Evolutionary conservation across 345 rosid species (phyloP), one percentile per base, ranked within the genome.

Genomic region (Rhizophora apiculata): DNA sequence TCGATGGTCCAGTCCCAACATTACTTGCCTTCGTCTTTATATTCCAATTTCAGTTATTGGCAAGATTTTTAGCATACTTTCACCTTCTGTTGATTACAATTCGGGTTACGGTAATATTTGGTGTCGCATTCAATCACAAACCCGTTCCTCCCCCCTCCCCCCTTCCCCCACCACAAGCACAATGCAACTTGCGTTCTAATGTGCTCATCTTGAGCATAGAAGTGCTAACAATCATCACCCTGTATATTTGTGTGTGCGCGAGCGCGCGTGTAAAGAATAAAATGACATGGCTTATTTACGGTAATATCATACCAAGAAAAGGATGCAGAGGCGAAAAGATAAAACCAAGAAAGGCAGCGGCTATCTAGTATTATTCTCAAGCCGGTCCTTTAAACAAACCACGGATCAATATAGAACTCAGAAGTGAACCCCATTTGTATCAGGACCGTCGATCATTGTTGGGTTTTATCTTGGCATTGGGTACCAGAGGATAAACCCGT

Each of bases 391-490:
- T n/a, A 54, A 64, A 43, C 68, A 70, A 72, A 67, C 60, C 64
- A 69, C 51, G 70, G 27, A 22, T n/a, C 59, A n/a, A 8, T 5
- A 22, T 5, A 55, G 4, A 55, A 18, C 15, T 55, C 3, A 21
- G 59, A 22, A 69, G 16, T 63, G 69, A 57, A 55, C 11, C 70
- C 53, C 37, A 8, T 34, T 16, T 37, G 72, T 63, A 68, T 94
- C 83, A 91, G 64, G 97, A 89, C 76, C 97, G 74, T 37, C 93
- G 72, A 80, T 89, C 82, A 79, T 91, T 91, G 46, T 72, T 76
- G 2, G 93, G 93, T 76, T 85, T 94, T 10, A 65, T 82, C 72
- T 86, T 79, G 56, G 81, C 77, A 67, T 68, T 63, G 15, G 89
- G 82, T 61, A 84, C 8, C 46, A 82, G 91, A 6, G 94, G 92